phyloP scores from a whole-genome alignment of 129 eudicot genomes.

The Silybum marianum region DNA sequence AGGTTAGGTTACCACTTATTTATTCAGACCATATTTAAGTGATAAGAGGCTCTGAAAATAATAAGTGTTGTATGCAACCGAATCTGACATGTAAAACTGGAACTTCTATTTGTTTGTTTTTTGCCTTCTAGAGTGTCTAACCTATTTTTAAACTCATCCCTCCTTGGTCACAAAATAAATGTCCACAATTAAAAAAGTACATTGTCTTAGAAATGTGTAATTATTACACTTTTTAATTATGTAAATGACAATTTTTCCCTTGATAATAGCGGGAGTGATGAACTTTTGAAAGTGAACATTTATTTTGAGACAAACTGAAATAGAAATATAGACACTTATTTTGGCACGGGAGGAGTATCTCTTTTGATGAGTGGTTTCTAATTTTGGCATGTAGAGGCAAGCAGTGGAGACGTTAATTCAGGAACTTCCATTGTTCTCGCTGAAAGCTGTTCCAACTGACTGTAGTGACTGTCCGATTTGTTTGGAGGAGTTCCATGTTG shows the following conservation, averaged over 20 bases:
- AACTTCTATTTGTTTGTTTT: neutral
- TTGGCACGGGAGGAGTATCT: neutral
- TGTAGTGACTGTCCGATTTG: conserved; percentile 99
- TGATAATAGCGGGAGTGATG: neutral
- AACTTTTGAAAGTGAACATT: neutral
- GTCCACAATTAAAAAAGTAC: neutral
- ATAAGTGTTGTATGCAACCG: too few species aligned
- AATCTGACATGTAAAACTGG: too few species aligned
- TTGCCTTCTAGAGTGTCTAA: conserved; percentile 5
- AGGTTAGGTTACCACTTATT: too few species aligned
- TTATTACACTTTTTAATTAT: neutral
- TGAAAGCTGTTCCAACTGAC: conserved; percentile 97
- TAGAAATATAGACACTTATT: neutral
- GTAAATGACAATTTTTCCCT: neutral
- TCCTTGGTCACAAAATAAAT: neutral
- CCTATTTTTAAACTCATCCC: neutral
- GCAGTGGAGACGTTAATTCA: conserved; percentile 87
- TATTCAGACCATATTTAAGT: too few species aligned
- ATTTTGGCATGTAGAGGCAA: conserved; percentile 63
- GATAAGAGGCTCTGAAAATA: too few species aligned
- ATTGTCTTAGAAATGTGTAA: neutral
- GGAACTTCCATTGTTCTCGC: conserved; percentile 82
- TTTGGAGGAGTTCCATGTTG: conserved; percentile 91
- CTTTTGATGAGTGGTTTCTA: neutral
- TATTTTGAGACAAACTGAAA: neutral